A percentile compares a stretch with the other conserved stretches of the same genome.
phyloP scores from a whole-genome alignment of 2,329 filamentous ascomycete species.

The Cercospora berteroae region DNA sequence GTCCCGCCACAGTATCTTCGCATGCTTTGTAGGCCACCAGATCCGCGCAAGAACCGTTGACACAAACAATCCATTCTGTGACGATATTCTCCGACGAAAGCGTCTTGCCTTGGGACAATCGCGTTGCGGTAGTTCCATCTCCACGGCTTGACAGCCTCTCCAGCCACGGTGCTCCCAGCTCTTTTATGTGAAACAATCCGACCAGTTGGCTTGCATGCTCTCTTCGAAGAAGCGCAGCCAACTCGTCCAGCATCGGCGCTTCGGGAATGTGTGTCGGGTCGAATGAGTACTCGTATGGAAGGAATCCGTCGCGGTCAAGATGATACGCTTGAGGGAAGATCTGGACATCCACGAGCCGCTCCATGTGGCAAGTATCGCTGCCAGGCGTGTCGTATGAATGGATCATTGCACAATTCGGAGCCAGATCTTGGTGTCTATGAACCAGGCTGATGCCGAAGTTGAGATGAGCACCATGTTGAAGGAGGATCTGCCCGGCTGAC shows the following conservation, averaged over 20 bases:
- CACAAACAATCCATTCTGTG: not conserved
- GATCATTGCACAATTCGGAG: not conserved
- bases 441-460: constrained; percentile 1
- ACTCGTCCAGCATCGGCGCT: not conserved
- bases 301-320: not conserved
- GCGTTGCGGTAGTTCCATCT: not conserved
- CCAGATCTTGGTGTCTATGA: not conserved
- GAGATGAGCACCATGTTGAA: not conserved
- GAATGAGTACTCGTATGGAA: constrained; percentile 2
- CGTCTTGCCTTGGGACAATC: not conserved
- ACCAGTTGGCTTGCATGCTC: not conserved
- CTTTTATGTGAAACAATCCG: constrained; percentile 1
- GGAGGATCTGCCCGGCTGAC: not conserved
- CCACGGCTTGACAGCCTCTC: not conserved
- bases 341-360: not conserved
- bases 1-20: not conserved
- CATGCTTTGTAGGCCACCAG: constrained; percentile 1
- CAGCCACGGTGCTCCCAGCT: not conserved
- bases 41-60: not conserved
- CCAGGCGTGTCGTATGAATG: constrained; percentile 1
- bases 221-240: not conserved
- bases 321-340: not conserved
- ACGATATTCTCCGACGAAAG: not conserved
- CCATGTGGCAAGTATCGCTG: constrained; percentile 1
- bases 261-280: not conserved